Evolutionary conservation across 1,284 basidiomycete genomes (phyloP).

Genomic region (Polyporus tsugae): DNA sequence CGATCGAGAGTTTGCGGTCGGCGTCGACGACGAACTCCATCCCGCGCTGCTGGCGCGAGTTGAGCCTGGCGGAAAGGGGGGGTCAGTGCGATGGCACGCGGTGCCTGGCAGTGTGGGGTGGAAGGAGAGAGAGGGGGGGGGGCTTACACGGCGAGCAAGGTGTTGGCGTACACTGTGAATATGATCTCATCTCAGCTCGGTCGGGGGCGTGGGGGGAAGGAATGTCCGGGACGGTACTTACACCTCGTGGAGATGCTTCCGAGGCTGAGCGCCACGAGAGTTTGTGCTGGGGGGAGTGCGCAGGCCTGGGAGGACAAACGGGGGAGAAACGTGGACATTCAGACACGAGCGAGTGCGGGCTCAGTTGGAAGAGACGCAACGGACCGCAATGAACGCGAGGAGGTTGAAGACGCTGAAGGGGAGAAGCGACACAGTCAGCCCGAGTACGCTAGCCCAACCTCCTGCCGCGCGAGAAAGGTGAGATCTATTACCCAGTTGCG

Average conservation of each 20-base stretch:
- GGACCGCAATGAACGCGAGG: constrained; percentile 14
- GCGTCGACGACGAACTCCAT: constrained; percentile 23
- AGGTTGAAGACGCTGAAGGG: constrained; percentile 13
- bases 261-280: constrained; percentile 6
- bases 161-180: constrained; percentile 12
- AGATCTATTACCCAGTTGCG: constrained; percentile 7
- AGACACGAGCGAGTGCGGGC: background rate
- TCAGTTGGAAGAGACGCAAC: background rate
- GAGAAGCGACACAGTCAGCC: background rate
- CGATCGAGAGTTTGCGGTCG: constrained; percentile 9
- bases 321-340: background rate
- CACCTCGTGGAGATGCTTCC: constrained; percentile 16
- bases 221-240: background rate
- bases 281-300: constrained; percentile 1
- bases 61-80: background rate
- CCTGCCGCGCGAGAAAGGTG: too few species aligned
- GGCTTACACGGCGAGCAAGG: constrained; percentile 14
- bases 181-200: background rate
- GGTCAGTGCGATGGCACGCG: background rate
- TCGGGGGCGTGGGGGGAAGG: too few species aligned
- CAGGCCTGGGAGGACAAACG: constrained; percentile 1
- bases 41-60: constrained; percentile 16
- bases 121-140: background rate
- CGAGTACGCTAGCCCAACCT: too few species aligned
- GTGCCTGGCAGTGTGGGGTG: too few species aligned